Evolutionary conservation across 2,329 filamentous ascomycete genomes (phyloP), one percentile per base, ranked within the genome.

Genomic region (Pseudocercospora vitis): DNA sequence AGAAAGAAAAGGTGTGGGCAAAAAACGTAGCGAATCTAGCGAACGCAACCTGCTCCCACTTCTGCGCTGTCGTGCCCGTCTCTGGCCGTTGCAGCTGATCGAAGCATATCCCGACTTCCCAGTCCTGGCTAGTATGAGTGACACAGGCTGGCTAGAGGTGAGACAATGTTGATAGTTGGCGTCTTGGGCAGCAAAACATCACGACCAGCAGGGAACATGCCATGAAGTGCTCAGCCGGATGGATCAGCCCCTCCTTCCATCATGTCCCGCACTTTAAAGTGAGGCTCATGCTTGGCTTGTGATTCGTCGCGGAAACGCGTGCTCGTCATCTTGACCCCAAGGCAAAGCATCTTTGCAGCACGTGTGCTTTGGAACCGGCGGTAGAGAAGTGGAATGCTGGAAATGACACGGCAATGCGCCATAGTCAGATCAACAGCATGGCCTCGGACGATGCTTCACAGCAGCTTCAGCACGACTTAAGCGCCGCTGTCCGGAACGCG

Each of bases 401-500:
- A 45, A 31, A 23, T 24, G 14, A 26, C 42, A 31, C n/a, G n/a
- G n/a, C n/a, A n/a, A n/a, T n/a, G 26, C 19, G 32, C 53, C 54
- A 53, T 48, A 53, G 46, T 50, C 18, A 45, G 7, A 28, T 18
- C n/a, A 11, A 24, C 14, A 45, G 42, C 42, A 64, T 64, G 60
- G 48, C 52, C 40, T 53, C 62, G 50, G 65, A 71, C 52, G 65
- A 62, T 48, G 59, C 64, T 9, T 68, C 67, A 7, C 50, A 52
- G n/a, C 75, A 78, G 61, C 68, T 78, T 7, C 67, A 73, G 40
- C 67, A 67, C 59, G 73, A 76, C 57, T 68, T 76, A n/a, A 71
- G 70, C 59, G 62, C 71, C 50, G 64, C 71, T 28, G 62, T 76
- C 32, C 70, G 71, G 32, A 63, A 68, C 42, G 63, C 72, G 18